phyloP scores from a whole-genome alignment of 2,329 filamentous ascomycete genomes.

The Trichoderma endophyticum region DNA sequence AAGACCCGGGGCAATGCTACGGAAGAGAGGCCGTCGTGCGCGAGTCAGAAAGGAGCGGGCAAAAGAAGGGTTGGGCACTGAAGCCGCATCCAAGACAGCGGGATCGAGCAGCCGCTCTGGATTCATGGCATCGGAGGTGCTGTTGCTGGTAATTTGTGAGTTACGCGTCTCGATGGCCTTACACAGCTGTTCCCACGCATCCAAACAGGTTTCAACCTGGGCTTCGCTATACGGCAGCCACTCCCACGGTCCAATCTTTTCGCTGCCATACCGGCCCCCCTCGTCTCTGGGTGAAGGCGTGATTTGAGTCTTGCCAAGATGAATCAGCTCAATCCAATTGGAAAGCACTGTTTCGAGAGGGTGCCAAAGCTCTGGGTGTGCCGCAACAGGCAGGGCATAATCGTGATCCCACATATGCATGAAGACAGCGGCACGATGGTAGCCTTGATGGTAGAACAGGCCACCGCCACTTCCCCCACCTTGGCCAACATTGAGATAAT shows the following conservation, averaged over 20 bases:
- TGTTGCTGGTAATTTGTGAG: not conserved
- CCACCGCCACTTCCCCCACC: constrained; percentile 25
- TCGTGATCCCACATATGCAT: constrained; percentile 25
- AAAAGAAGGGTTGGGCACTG: constrained; percentile 5
- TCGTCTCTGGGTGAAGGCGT: constrained; percentile 23
- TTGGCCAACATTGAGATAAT: constrained; percentile 22
- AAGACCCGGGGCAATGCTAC: constrained; percentile 16
- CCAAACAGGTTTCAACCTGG: constrained; percentile 27
- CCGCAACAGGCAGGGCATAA: constrained; percentile 24
- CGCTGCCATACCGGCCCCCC: constrained; percentile 19
- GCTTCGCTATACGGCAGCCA: constrained; percentile 28
- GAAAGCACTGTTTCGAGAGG: constrained; percentile 29
- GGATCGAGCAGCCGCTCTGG: not conserved
- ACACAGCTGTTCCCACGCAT: constrained; percentile 27
- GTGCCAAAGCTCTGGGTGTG: constrained; percentile 25
- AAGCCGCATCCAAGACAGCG: not conserved
- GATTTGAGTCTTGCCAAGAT: constrained; percentile 25
- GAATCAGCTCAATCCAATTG: constrained; percentile 28
- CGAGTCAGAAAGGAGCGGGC: constrained; percentile 13
- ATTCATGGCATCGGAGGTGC: not conserved
- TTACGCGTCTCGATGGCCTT: constrained; percentile 8
- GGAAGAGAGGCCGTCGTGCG: constrained; percentile 17
- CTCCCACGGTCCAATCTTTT: constrained; percentile 29
- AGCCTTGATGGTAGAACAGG: constrained; percentile 31
- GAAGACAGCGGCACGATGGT: constrained; percentile 25